Base-by-base conservation (phyloP, 805 yeast genomes). In the Cephaloascus albidus region DNA sequence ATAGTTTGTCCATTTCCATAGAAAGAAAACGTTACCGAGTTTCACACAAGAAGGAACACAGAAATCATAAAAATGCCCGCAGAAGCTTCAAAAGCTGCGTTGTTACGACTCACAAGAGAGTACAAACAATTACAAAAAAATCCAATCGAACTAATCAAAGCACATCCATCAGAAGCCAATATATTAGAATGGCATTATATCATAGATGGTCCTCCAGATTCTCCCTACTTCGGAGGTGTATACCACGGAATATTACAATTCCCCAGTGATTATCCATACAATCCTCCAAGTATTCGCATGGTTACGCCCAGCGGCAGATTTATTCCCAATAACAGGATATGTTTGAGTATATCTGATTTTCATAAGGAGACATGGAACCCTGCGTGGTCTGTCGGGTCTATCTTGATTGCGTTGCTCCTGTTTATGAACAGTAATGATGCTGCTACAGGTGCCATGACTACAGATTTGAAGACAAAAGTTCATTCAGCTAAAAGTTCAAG, bases 261-360 rank as follows among this genome's bases (percentile, higher is more conserved):
- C 57, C 94, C 95, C 0, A 59, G 73, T 12, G 95, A 87, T 48
- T 88, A 88, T 51, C 97, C 96, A 0, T 86, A 85, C 65, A 80
- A 85, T 48, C 96, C 96, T 10, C 96, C 96, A 1, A 75, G 94
- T 10, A 89, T 89, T 39, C 70, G 85, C 41, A 87, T 89, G 85
- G 65, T 79, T 36, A 89, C 97, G 0, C 96, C 46, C 12, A 43
- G 37, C 4, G 42, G 44, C 3, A 33, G 43, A 3, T 43, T 43
- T 27, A 18, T 26, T 10, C 27, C 39, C 4, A 28, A 42, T n/a
- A 17, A 6, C 4, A 27, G 42, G 16, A 23, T 43, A 4, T 43
- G 46, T 37, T 30, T 43, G 33, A 33, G 39, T 14, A 43, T 43
- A 38, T 37, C 46, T 12, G 33, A 36, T 14, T 43, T 32, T 37